These are phyloP conservation scores for Fraxinus ornus DNA, from an alignment of 305 asterid genomes.

Conservation along the genomic window DNA sequence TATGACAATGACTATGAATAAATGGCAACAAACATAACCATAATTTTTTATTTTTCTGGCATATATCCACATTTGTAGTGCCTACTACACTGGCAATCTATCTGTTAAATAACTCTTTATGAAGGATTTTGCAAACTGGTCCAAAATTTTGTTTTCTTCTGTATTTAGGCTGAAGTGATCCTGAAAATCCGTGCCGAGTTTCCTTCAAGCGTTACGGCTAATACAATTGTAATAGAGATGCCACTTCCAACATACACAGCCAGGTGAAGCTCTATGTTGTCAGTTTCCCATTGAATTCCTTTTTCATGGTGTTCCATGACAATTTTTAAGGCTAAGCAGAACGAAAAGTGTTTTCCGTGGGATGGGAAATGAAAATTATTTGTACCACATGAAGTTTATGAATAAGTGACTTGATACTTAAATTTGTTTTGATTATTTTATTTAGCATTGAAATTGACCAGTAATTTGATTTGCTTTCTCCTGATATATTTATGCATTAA, in stretches of 20 bases:
- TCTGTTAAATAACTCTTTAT: background rate
- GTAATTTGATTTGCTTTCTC: background rate
- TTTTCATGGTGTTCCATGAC: background rate
- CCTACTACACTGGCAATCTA: slow-evolving; percentile 10
- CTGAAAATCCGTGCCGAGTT: slow-evolving; percentile 93
- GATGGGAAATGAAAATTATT: background rate
- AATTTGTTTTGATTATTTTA: background rate
- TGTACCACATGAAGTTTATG: background rate
- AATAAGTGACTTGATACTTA: background rate
- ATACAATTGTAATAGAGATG: slow-evolving; percentile 86
- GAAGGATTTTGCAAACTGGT: slow-evolving; percentile 22
- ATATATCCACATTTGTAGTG: slow-evolving; percentile 14
- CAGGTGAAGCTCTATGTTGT: slow-evolving; percentile 46
- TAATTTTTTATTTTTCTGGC: slow-evolving; percentile 15
- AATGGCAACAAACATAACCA: slow-evolving; percentile 15
- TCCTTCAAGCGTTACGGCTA: slow-evolving; percentile 80
- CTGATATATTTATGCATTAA: background rate
- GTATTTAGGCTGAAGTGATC: slow-evolving; percentile 85
- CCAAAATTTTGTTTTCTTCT: slow-evolving; percentile 22
- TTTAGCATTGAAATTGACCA: background rate
- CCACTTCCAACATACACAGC: slow-evolving; percentile 88
- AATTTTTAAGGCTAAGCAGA: background rate
- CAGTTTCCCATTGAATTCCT: background rate
- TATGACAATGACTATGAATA: background rate
- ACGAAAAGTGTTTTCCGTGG: background rate